A percentile compares a stretch with the other conserved stretches of the same genome.
Conservation (phyloP, 1,139 yeast genomes). For the Wickerhamiella infanticola region DNA sequence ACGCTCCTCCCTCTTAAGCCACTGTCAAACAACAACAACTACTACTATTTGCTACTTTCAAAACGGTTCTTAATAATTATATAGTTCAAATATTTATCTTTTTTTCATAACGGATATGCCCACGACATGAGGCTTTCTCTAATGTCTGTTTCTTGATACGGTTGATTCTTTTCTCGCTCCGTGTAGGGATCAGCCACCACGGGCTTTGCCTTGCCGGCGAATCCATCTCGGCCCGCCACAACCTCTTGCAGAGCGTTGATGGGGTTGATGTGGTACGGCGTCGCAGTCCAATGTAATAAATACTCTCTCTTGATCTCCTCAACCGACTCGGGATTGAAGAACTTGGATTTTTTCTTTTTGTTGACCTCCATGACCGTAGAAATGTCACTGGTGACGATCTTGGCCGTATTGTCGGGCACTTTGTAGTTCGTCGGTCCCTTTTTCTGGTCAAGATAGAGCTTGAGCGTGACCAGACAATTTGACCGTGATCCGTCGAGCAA, state of each 20-base stretch:
- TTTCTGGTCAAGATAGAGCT: slow-evolving; percentile 31
- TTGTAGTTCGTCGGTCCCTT: slow-evolving; percentile 29
- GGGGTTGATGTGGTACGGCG: slow-evolving; percentile 61
- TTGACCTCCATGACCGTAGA: slow-evolving; percentile 1
- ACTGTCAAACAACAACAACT: background rate
- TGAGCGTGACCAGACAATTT: slow-evolving; percentile 52
- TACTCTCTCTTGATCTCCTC: slow-evolving; percentile 41
- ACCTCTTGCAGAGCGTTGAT: slow-evolving; percentile 62
- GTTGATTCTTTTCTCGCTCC: slow-evolving; percentile 8
- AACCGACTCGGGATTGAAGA: slow-evolving; percentile 17
- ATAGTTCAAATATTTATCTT: too few species aligned
- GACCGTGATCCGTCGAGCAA: slow-evolving; percentile 64
- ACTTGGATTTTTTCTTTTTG: slow-evolving; percentile 12
- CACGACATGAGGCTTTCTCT: slow-evolving; percentile 11
- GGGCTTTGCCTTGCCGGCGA: slow-evolving; percentile 10
- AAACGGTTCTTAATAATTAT: too few species aligned
- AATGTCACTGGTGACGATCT: background rate
- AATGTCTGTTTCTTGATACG: slow-evolving; percentile 12
- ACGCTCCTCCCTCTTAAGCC: background rate
- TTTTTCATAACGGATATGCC: slow-evolving; percentile 2
- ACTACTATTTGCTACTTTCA: background rate
- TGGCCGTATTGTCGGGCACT: slow-evolving; percentile 10
- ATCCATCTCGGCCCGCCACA: slow-evolving; percentile 58
- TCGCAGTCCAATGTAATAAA: slow-evolving; percentile 67
- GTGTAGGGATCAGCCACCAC: slow-evolving; percentile 1